These are phyloP conservation scores for Collybiopsis luxurians DNA, from an alignment of 768 basidiomycete genomes.

Conservation along the genomic window DNA sequence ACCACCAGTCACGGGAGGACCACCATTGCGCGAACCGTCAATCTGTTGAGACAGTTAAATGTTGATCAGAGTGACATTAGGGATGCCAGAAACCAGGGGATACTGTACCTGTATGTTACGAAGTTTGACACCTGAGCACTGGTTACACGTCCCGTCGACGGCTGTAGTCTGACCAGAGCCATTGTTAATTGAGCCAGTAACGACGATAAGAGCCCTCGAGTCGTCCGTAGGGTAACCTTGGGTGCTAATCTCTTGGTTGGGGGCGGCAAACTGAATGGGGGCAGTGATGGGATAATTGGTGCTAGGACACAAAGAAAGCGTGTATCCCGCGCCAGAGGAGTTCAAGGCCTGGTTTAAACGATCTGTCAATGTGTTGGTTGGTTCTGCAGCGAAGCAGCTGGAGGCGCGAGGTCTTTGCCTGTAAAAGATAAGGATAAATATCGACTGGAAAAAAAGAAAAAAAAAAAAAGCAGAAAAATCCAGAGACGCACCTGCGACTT, in stretches of 20 bases:
- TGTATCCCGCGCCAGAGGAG: constrained; percentile 64
- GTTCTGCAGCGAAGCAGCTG: constrained; percentile 43
- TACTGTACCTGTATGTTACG: constrained; percentile 65
- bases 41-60: constrained; percentile 41
- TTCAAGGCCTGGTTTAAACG: constrained; percentile 64
- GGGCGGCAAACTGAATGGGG: constrained; percentile 63
- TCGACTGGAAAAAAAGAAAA: too few species aligned
- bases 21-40: constrained; percentile 64
- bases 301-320: constrained; percentile 63
- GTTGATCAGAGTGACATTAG: neutral
- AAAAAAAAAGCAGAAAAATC: neutral
- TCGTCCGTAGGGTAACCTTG: constrained; percentile 68
- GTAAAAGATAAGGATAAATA: neutral
- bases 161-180: constrained; percentile 72
- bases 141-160: constrained; percentile 60
- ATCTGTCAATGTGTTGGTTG: constrained; percentile 59
- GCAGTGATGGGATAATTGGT: constrained; percentile 61
- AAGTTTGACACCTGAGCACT: constrained; percentile 58
- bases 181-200: constrained; percentile 60
- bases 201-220: constrained; percentile 66
- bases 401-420: neutral
- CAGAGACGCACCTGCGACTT: neutral
- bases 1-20: constrained; percentile 53
- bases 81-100: constrained; percentile 2
- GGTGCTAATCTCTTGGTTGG: constrained; percentile 81